Evolutionary conservation across 2,329 filamentous ascomycete genomes (phyloP).

Genomic region (Sporothrix dimorphospora): DNA sequence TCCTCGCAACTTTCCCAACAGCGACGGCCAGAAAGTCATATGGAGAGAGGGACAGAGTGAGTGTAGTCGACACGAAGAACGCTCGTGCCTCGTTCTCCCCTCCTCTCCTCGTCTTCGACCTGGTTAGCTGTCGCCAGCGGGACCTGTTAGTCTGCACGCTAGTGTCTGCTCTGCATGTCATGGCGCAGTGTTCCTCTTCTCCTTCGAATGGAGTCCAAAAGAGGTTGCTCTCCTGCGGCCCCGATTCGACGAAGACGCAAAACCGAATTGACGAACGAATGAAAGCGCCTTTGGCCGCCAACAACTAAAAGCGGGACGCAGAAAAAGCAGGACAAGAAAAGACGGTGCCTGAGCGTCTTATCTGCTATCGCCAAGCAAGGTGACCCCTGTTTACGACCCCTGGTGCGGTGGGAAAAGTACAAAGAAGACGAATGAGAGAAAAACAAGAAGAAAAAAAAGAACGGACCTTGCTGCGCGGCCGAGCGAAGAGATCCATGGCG

Average conservation of each 20-base stretch:
- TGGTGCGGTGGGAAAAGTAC: slow-evolving; percentile 9
- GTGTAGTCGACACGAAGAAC: not conserved
- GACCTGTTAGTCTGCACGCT: not conserved
- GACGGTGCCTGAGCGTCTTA: slow-evolving; percentile 20
- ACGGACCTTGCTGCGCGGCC: not conserved
- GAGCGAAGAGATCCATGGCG: not conserved
- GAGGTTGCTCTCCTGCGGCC: not conserved
- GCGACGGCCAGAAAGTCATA: not conserved
- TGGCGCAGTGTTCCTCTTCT: not conserved
- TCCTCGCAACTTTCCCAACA: not conserved
- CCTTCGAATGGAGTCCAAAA: slow-evolving; percentile 2
- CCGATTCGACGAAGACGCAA: not conserved
- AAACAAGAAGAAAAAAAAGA: not conserved
- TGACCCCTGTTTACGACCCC: slow-evolving; percentile 24
- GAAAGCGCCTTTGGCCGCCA: not conserved
- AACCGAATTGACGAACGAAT: not conserved
- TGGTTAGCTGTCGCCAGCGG: not conserved
- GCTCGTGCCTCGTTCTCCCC: slow-evolving; percentile 6
- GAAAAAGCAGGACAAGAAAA: not conserved
- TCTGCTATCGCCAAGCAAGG: slow-evolving; percentile 19
- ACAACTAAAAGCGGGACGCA: slow-evolving; percentile 11
- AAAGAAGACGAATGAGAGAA: not conserved
- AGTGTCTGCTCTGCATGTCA: slow-evolving; percentile 9
- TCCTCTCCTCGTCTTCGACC: not conserved
- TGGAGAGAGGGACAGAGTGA: not conserved